Evolutionary conservation across 1,284 basidiomycete genomes (phyloP).

Genomic region (Termitomyces sp.): DNA sequence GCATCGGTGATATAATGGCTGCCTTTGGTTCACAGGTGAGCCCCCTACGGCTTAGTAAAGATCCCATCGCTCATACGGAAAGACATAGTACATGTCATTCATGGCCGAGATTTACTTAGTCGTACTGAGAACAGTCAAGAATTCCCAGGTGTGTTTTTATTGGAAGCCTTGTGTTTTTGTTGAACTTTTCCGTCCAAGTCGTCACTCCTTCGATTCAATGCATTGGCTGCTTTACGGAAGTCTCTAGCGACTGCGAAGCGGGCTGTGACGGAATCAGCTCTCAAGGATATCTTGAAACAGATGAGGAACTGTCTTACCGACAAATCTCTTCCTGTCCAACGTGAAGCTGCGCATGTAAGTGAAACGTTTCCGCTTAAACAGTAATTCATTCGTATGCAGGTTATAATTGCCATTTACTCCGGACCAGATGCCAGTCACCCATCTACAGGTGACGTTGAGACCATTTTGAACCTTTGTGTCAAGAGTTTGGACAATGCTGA

Average conservation of each 20-base stretch:
- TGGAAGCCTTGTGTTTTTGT: constrained; percentile 2
- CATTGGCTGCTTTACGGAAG: constrained; percentile 74
- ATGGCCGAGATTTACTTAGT: constrained; percentile 78
- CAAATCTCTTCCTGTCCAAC: constrained; percentile 82
- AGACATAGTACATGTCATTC: constrained; percentile 87
- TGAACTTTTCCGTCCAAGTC: constrained; percentile 38
- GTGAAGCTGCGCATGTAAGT: constrained; percentile 75
- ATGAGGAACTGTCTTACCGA: constrained; percentile 76
- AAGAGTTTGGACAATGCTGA: constrained; percentile 82
- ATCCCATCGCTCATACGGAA: neutral
- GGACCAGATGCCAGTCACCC: constrained; percentile 49
- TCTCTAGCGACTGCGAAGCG: constrained; percentile 74
- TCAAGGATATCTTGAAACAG: constrained; percentile 84
- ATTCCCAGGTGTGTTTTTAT: constrained; percentile 53
- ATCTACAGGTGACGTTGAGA: constrained; percentile 69
- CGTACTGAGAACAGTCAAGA: constrained; percentile 63
- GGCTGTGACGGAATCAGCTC: constrained; percentile 74
- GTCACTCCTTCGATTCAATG: constrained; percentile 80
- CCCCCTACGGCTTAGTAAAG: neutral
- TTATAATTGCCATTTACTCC: constrained; percentile 62
- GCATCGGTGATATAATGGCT: constrained; percentile 84
- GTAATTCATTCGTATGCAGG: constrained; percentile 34
- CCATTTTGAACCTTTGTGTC: constrained; percentile 62
- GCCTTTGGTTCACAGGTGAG: constrained; percentile 78
- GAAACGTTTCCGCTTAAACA: neutral